phyloP scores from a whole-genome alignment of 208 protist species.

The Leishmania turanica region DNA sequence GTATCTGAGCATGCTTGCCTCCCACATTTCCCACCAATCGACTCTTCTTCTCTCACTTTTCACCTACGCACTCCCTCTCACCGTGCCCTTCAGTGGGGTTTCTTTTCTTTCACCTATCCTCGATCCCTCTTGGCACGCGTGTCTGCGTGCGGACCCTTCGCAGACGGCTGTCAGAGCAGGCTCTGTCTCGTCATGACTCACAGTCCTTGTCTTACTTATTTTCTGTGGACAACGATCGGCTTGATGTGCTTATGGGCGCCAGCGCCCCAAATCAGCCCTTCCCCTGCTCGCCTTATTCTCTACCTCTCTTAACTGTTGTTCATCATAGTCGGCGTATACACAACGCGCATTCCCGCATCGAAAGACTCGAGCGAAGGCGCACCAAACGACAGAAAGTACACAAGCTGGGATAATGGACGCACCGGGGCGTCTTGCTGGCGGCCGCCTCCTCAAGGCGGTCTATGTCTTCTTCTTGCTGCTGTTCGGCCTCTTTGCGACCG shows the following conservation, averaged over 20 bases:
- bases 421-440: too few species aligned
- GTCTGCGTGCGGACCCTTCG: neutral
- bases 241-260: too few species aligned
- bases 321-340: neutral
- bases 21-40: neutral
- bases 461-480: constrained; percentile 34
- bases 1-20: neutral
- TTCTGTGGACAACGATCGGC: neutral
- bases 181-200: neutral
- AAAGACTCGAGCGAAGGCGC: too few species aligned
- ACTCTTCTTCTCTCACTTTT: neutral
- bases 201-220: neutral
- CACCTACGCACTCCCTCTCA: neutral
- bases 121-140: neutral
- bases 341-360: neutral
- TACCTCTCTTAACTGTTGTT: neutral
- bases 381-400: neutral
- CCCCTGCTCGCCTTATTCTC: neutral
- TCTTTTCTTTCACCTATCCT: neutral
- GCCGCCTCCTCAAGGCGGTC: constrained; percentile 10
- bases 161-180: neutral
- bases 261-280: neutral
- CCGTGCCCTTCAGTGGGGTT: neutral
- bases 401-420: neutral
- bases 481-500: constrained; percentile 31